These are phyloP conservation scores for Linnemannia schmuckeri DNA, from an alignment of 192 early-diverging fungal species.

Conservation along the genomic window DNA sequence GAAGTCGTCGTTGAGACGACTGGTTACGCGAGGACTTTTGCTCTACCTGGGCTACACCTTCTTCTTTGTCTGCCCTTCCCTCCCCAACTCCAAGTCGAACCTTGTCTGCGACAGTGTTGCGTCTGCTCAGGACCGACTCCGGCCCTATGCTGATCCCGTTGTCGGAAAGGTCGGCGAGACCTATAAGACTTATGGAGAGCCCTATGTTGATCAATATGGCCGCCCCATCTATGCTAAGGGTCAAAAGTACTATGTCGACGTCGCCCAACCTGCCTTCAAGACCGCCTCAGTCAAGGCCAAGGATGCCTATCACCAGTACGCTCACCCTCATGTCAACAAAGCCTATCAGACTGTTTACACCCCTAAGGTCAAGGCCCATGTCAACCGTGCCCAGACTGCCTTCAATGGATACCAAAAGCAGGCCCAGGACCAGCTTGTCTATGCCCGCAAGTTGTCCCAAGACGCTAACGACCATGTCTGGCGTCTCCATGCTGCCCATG, in stretches of 20 bases:
- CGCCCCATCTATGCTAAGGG: constrained; percentile 31
- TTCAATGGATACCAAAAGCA: constrained; percentile 33
- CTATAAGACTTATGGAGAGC: constrained; percentile 35
- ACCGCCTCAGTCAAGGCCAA: constrained; percentile 26
- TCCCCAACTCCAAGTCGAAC: background rate
- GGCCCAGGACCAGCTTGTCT: constrained; percentile 11
- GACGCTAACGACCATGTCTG: constrained; percentile 17
- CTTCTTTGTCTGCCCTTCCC: constrained; percentile 41
- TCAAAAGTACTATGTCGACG: constrained; percentile 27
- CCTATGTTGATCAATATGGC: constrained; percentile 42
- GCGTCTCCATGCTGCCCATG: constrained; percentile 20
- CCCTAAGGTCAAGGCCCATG: constrained; percentile 27
- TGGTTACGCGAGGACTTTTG: constrained; percentile 6
- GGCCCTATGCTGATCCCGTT: constrained; percentile 35
- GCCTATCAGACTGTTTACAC: constrained; percentile 34
- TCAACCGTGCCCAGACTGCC: constrained; percentile 22
- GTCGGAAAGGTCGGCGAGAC: constrained; percentile 17
- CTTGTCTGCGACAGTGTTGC: constrained; percentile 17
- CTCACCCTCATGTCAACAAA: constrained; percentile 38
- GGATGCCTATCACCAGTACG: constrained; percentile 33
- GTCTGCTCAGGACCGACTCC: constrained; percentile 24
- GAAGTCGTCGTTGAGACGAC: constrained; percentile 15
- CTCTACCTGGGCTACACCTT: constrained; percentile 44
- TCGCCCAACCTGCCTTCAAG: constrained; percentile 31
- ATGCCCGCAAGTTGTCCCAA: constrained; percentile 1